phyloP scores from a whole-genome alignment of 169 alveolate species.

The Cryptosporidium canis region DNA sequence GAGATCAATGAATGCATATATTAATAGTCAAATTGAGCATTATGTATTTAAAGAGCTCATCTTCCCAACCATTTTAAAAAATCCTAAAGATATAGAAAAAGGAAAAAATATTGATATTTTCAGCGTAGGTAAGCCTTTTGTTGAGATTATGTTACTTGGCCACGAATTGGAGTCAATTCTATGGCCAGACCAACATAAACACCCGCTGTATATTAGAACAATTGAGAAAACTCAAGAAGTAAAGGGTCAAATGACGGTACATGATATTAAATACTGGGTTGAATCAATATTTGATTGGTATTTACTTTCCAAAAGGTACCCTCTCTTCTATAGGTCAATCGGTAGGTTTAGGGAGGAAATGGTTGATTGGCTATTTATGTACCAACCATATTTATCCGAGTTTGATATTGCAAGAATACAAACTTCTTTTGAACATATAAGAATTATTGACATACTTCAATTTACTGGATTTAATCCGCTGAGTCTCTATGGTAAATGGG shows the following conservation, averaged over 20 bases:
- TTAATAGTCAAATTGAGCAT: neutral
- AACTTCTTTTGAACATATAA: slow-evolving; percentile 26
- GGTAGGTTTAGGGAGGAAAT: neutral
- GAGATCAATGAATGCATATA: neutral
- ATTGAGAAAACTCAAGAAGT: neutral
- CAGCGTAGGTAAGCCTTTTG: neutral
- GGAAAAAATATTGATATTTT: too few relatives aligned
- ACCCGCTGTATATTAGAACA: neutral
- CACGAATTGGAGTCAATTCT: neutral
- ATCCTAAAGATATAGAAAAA: too few relatives aligned
- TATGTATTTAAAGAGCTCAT: neutral
- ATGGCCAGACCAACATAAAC: slow-evolving; percentile 5
- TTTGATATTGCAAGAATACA: neutral
- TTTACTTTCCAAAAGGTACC: neutral
- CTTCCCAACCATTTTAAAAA: neutral
- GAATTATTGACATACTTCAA: slow-evolving; percentile 29
- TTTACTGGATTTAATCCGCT: slow-evolving; percentile 50
- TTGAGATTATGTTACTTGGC: neutral
- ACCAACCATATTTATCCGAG: neutral
- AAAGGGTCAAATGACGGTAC: neutral
- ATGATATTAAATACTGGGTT: slow-evolving; percentile 40
- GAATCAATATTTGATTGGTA: slow-evolving; percentile 15
- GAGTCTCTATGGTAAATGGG: slow-evolving; percentile 36
- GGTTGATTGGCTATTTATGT: neutral
- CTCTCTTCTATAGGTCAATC: slow-evolving; percentile 5